A percentile compares a stretch with the other conserved stretches of the same genome.
Evolutionary conservation across 148 eudicot species (phyloP).

Genomic region (Persicaria maculosa): DNA sequence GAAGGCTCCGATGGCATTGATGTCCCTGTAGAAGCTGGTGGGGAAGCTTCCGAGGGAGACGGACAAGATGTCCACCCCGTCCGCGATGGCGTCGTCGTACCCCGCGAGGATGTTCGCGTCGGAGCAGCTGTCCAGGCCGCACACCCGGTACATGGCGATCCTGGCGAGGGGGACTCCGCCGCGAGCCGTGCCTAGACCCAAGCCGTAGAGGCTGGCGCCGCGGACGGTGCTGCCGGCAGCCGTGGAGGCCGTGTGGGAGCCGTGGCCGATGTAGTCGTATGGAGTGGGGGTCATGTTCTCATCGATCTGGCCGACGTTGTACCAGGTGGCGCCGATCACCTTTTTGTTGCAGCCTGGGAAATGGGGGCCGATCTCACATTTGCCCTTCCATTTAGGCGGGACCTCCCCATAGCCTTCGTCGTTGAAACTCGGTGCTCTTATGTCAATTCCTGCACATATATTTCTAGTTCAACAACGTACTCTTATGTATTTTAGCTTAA

Average conservation of each 20-base stretch:
- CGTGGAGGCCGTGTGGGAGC: constrained; percentile 75
- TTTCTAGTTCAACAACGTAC: neutral
- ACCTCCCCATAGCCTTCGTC: constrained; percentile 66
- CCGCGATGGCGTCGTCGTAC: constrained; percentile 66
- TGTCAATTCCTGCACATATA: constrained; percentile 43
- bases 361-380: constrained; percentile 48
- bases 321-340: constrained; percentile 63
- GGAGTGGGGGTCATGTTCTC: constrained; percentile 24
- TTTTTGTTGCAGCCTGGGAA: constrained; percentile 79
- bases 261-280: constrained; percentile 56
- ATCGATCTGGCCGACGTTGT: constrained; percentile 25
- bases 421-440: constrained; percentile 50
- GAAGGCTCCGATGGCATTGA: constrained; percentile 62
- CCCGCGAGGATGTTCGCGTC: constrained; percentile 57
- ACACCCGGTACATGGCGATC: constrained; percentile 60
- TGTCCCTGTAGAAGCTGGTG: constrained; percentile 28
- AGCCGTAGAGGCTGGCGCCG: constrained; percentile 44
- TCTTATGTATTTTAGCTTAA: neutral
- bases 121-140: constrained; percentile 41
- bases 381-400: constrained; percentile 87
- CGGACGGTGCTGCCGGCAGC: constrained; percentile 49
- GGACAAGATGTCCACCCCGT: constrained; percentile 66
- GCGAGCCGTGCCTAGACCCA: constrained; percentile 54
- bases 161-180: constrained; percentile 64
- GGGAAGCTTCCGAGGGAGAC: constrained; percentile 46